Evolutionary conservation across 345 rosid genomes (phyloP), one percentile per base, ranked within the genome.

Genomic region (Brassica juncea): DNA sequence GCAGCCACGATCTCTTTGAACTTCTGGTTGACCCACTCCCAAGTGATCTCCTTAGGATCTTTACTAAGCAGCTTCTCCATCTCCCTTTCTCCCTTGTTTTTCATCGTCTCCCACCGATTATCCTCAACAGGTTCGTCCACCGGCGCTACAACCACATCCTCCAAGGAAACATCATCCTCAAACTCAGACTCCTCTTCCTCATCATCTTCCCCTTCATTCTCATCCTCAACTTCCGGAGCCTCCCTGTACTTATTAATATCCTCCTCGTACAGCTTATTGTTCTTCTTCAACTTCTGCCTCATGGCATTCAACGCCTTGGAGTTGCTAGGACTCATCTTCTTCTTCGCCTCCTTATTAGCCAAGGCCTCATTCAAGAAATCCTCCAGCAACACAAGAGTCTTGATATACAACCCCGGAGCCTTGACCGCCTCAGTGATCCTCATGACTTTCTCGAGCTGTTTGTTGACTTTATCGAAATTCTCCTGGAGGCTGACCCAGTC

Each of bases 391-490:
- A 91, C 97, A 72, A 94, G 90, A 2, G 94, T 86, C 73, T 90
- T 90, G 54, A 93, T 87, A 72, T 94, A 94, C 76, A 89, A 87
- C 11, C 25, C 71, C 0, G 97, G 99, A 32, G 85, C 84, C 86
- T 82, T 90, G 2, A 84, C 92, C n/a, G 98, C 83, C 82, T 95
- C 97, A 0, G 88, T 85, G 14, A 91, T 84, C 81, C 97, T 85
- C 96, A 91, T 89, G 21, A 93, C 98, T 77, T 93, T 95, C 85
- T 95, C 98, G 6, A 93, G 92, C 90, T 95, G 99, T 69, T 95
- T 95, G 78, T 95, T 95, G 0, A 93, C 80, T 79, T 95, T 95
- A 63, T 95, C 99, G 60, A 95, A 95, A 73, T 88, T 86, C 68
- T 95, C 99, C 49, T 86, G 93, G 60, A 95, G 79, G 78, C 89